Evolutionary conservation across 805 yeast species (phyloP), one percentile per base, ranked within the genome.

Genomic region (Kodamaea jinghongensis): DNA sequence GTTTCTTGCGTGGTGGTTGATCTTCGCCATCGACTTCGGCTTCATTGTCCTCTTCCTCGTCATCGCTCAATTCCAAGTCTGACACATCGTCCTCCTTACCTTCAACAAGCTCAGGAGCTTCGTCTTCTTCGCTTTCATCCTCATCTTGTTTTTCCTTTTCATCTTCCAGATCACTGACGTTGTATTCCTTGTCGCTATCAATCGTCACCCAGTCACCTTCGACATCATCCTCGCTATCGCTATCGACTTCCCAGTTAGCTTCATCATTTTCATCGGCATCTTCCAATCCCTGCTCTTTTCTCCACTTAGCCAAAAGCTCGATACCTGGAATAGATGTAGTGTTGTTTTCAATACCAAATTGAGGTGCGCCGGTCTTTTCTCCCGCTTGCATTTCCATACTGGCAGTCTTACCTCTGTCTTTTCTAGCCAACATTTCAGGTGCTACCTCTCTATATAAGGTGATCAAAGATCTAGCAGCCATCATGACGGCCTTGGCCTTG

Each of bases 181-280:
- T 70, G 47, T 81, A 75, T 49, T 86, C 95, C 55, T 83, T 77
- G 55, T 86, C 96, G 43, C 88, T 81, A 28, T 87, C 93, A 28
- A 90, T 81, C 35, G 76, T 79, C 38, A 87, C 80, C 99, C 99
- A 91, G n/a, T 85, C 95, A 43, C 93, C 96, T 31, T 86, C 96
- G 38, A 81, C 70, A 28, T 80, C 89, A 25, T 66, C 61, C 28
- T 55, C 78, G 10, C 64, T 73, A 7, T 47, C 56, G 8, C 23
- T 20, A 15, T 71, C 80, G 26, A 72, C 77, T 33, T 76, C 80
- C 33, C 80, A 82, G 59, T 81, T 81, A 61, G 79, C 81, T 34
- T 72, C 83, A 35, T 56, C 60, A 17, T 52, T 50, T 2, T 49
- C 51, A 17, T 51, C 58, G 12, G 75, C 79, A 38, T 72, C 77